phyloP scores from a whole-genome alignment of 768 basidiomycete species.

The Scleroderma bovista region DNA sequence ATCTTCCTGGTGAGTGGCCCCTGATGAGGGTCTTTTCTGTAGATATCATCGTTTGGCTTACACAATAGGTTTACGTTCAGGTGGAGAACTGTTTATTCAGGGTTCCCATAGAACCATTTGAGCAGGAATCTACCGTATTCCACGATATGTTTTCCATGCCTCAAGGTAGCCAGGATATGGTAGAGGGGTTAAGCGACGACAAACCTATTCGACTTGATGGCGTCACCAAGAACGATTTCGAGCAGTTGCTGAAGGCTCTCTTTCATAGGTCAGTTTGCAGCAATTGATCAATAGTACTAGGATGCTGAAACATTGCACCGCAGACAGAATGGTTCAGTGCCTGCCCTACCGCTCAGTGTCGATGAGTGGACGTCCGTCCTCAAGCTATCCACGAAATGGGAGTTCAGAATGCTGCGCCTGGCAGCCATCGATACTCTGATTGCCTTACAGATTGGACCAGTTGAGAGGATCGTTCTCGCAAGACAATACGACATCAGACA shows the following conservation, averaged over 20 bases:
- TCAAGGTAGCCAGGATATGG: background rate
- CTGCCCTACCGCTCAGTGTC: background rate
- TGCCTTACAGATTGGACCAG: slow-evolving; percentile 12
- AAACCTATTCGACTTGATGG: slow-evolving; percentile 15
- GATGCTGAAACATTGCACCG: background rate
- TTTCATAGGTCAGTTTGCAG: background rate
- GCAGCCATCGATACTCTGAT: slow-evolving; percentile 19
- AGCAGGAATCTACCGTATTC: slow-evolving; percentile 11
- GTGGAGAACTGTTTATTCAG: slow-evolving; percentile 13
- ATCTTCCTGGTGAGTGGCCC: slow-evolving; percentile 5
- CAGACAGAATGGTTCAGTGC: background rate
- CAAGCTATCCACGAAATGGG: slow-evolving; percentile 34
- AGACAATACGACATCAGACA: slow-evolving; percentile 20
- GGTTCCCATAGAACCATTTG: slow-evolving; percentile 9
- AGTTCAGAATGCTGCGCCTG: slow-evolving; percentile 25
- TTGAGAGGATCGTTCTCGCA: slow-evolving; percentile 31
- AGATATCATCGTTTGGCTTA: background rate
- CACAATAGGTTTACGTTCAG: background rate
- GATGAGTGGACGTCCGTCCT: slow-evolving; percentile 34
- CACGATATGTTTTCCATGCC: slow-evolving; percentile 9
- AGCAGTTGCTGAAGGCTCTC: slow-evolving; percentile 9
- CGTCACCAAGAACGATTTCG: slow-evolving; percentile 8
- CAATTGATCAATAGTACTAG: background rate
- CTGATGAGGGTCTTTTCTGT: no score
- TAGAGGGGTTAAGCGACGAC: slow-evolving; percentile 9